These are phyloP conservation scores for Mycena olivaceomarginata DNA, from an alignment of 768 basidiomycete genomes.

Conservation along the genomic window DNA sequence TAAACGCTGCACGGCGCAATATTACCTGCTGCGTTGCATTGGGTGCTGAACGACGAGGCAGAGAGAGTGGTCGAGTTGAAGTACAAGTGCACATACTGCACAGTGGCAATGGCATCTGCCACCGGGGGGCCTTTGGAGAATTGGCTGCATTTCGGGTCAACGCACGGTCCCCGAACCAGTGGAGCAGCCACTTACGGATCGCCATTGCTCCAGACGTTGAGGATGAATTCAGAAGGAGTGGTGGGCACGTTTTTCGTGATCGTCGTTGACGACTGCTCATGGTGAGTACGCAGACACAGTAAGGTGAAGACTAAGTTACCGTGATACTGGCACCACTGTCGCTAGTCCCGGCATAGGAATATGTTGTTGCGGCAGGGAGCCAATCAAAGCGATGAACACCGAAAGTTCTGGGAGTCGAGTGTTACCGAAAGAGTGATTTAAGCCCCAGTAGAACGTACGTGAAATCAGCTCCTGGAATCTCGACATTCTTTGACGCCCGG, in stretches of 20 bases:
- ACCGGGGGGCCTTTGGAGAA: slow-evolving; percentile 43
- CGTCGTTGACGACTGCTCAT: slow-evolving; percentile 16
- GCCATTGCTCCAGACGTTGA: slow-evolving; percentile 11
- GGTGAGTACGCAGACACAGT: background rate
- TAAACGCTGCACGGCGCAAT: slow-evolving; percentile 40
- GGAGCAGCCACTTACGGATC: slow-evolving; percentile 18
- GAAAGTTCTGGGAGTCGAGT: background rate
- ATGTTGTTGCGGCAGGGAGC: slow-evolving; percentile 30
- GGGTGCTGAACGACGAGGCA: slow-evolving; percentile 33
- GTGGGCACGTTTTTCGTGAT: slow-evolving; percentile 41
- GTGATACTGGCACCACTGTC: slow-evolving; percentile 23
- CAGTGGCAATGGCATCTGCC: slow-evolving; percentile 37
- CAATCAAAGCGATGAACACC: slow-evolving; percentile 45
- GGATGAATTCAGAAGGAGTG: slow-evolving; percentile 31
- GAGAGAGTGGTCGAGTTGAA: slow-evolving; percentile 44
- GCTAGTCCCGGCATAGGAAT: slow-evolving; percentile 33
- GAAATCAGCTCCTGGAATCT: slow-evolving; percentile 41
- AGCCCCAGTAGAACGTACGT: slow-evolving; percentile 22
- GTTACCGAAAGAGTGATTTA: too few relatives aligned
- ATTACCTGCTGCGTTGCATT: slow-evolving; percentile 37
- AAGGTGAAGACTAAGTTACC: slow-evolving; percentile 1
- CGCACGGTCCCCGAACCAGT: too few relatives aligned
- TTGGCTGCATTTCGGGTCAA: background rate
- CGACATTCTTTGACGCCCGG: slow-evolving; percentile 18
- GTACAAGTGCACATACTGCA: slow-evolving; percentile 43